phyloP scores from a whole-genome alignment of 2,329 filamentous ascomycete genomes.

The Phoma herbarum region DNA sequence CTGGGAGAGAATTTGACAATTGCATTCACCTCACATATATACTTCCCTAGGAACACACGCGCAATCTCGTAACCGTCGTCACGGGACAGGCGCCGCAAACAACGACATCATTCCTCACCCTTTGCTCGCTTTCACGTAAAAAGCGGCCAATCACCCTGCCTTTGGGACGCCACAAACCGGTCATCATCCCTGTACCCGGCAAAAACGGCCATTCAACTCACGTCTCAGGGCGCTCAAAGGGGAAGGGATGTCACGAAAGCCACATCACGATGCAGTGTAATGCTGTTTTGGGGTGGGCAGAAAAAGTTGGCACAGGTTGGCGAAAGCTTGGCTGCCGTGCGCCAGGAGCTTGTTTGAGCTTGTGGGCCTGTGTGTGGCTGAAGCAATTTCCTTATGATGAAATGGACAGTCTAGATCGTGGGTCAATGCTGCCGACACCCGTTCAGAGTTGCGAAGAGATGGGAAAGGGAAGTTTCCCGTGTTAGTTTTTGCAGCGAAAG shows the following conservation, averaged over 20 bases:
- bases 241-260: conserved; percentile 19
- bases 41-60: neutral
- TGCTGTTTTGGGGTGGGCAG: conserved; percentile 11
- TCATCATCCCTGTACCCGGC: conserved; percentile 31
- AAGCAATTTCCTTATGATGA: conserved; percentile 23
- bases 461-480: neutral
- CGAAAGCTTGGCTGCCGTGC: conserved; percentile 33
- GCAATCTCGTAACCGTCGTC: conserved; percentile 12
- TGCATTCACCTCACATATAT: conserved; percentile 16
- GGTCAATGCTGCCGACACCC: conserved; percentile 16
- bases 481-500: neutral
- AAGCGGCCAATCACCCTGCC: conserved; percentile 19
- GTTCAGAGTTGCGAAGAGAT: conserved; percentile 3
- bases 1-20: neutral
- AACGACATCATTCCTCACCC: conserved; percentile 31
- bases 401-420: conserved; percentile 16
- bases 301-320: conserved; percentile 22
- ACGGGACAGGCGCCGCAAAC: conserved; percentile 8
- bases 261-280: conserved; percentile 14
- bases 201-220: conserved; percentile 17
- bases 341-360: conserved; percentile 29
- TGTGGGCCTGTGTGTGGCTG: conserved; percentile 31
- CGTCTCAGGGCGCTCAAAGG: conserved; percentile 9
- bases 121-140: conserved; percentile 10
- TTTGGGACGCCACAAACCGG: conserved; percentile 43